Percentiles rank a stretch among this genome's conserved stretches.
Evolutionary conservation across 371 early-diverging fungal species (phyloP).

Genomic region (Parasitella parasitica): DNA sequence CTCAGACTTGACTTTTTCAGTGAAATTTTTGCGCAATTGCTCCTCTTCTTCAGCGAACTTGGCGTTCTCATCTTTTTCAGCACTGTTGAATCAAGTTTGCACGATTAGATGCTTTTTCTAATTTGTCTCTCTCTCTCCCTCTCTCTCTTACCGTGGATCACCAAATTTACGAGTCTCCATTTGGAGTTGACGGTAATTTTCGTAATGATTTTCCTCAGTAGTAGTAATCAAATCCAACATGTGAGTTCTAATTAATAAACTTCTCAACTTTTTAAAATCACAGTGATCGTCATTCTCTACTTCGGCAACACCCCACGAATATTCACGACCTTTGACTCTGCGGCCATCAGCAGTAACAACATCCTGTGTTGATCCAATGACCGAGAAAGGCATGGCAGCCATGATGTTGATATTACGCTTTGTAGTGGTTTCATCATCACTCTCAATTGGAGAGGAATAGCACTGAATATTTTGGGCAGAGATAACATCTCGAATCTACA

Average conservation of each 20-base stretch:
- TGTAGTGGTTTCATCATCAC: constrained; percentile 82
- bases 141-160: constrained; percentile 60
- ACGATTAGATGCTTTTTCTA: no score
- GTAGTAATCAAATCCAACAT: constrained; percentile 91
- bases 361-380: constrained; percentile 91
- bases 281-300: constrained; percentile 90
- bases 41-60: constrained; percentile 96
- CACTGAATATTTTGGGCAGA: constrained; percentile 76
- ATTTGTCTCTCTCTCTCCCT: no score
- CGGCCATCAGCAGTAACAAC: constrained; percentile 75
- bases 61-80: constrained; percentile 75
- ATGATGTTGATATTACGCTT: constrained; percentile 81
- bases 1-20: constrained; percentile 92
- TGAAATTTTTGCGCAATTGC: constrained; percentile 83
- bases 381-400: constrained; percentile 93
- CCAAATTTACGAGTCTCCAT: constrained; percentile 84
- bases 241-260: constrained; percentile 90
- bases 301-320: constrained; percentile 94
- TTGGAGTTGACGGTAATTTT: constrained; percentile 81
- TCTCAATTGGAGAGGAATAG: constrained; percentile 79
- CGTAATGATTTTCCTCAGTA: constrained; percentile 92
- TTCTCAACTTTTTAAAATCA: constrained; percentile 93
- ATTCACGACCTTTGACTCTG: constrained; percentile 85
- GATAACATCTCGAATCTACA: constrained; percentile 77
- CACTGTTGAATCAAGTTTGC: constrained; percentile 22